These are phyloP conservation scores for Taphrina pruni DNA, from an alignment of 1,139 yeast species.

Conservation along the genomic window DNA sequence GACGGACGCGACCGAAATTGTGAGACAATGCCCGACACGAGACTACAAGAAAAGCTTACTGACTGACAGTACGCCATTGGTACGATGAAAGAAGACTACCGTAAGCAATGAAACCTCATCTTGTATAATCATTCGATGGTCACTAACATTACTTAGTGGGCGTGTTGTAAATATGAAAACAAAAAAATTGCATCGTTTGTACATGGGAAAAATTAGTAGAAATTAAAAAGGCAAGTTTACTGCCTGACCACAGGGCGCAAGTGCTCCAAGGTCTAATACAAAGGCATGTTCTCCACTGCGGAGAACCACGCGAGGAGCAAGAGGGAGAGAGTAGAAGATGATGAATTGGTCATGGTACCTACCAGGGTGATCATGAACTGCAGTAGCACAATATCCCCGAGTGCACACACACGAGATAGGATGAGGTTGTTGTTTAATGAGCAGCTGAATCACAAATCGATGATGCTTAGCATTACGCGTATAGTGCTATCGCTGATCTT, in stretches of 20 bases:
- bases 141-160: conserved; percentile 18
- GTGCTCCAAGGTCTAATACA: not conserved
- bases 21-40: conserved; percentile 45
- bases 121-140: conserved; percentile 49
- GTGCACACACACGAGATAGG: not conserved
- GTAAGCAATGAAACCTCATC: conserved; percentile 59
- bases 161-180: conserved; percentile 24
- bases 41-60: not conserved
- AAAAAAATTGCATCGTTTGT: conserved; percentile 21
- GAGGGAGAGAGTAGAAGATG: too few relatives aligned
- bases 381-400: not conserved
- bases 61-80: conserved; percentile 57
- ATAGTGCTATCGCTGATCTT: too few relatives aligned
- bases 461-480: not conserved
- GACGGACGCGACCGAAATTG: conserved; percentile 95
- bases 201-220: conserved; percentile 15
- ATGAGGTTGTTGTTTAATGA: not conserved
- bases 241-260: not conserved
- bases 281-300: not conserved
- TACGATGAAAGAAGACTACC: conserved; percentile 92
- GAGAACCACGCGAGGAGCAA: too few relatives aligned
- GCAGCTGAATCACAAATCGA: not conserved
- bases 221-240: not conserved
- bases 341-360: not conserved
- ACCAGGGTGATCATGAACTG: not conserved